A percentile compares a stretch with the other conserved stretches of the same genome.
Conservation (phyloP, 192 early-diverging fungal genomes). For the Jimgerdemannia flammicorona region DNA sequence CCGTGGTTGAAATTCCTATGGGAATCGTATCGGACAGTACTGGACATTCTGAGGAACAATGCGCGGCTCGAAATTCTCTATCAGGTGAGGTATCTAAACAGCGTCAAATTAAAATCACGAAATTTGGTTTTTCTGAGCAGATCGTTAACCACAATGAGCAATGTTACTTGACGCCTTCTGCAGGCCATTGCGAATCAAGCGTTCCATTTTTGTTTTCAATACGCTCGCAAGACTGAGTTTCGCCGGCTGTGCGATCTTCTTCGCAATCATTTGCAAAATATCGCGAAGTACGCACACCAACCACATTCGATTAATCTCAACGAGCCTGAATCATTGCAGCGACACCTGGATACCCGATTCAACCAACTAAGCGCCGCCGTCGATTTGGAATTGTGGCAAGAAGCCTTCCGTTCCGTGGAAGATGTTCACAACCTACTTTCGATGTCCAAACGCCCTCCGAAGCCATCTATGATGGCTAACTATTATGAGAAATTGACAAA, state of each 20-base stretch:
- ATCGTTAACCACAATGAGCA: no score
- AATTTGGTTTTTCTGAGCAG: no score
- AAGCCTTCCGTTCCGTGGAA: constrained; percentile 95
- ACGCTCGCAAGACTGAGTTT: constrained; percentile 98
- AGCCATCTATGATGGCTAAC: constrained; percentile 94
- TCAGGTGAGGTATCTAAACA: constrained; percentile 43
- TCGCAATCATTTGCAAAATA: constrained; percentile 88
- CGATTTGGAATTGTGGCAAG: constrained; percentile 99
- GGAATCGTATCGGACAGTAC: constrained; percentile 98
- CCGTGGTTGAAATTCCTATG: constrained; percentile 99
- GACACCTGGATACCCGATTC: constrained; percentile 95
- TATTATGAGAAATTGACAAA: constrained; percentile 98
- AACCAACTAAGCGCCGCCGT: constrained; percentile 93
- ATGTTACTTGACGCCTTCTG: no score
- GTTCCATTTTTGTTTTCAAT: constrained; percentile 94
- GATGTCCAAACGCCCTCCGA: constrained; percentile 87
- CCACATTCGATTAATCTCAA: constrained; percentile 91
- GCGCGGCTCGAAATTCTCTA: constrained; percentile 91
- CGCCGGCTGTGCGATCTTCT: constrained; percentile 96
- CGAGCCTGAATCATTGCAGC: constrained; percentile 94
- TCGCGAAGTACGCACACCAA: constrained; percentile 91
- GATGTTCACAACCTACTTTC: constrained; percentile 95
- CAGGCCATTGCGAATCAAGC: constrained; percentile 77
- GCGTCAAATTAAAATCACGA: no score
- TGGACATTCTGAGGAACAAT: constrained; percentile 97